phyloP scores from a whole-genome alignment of 345 rosid species.

The Carallia brachiata region DNA sequence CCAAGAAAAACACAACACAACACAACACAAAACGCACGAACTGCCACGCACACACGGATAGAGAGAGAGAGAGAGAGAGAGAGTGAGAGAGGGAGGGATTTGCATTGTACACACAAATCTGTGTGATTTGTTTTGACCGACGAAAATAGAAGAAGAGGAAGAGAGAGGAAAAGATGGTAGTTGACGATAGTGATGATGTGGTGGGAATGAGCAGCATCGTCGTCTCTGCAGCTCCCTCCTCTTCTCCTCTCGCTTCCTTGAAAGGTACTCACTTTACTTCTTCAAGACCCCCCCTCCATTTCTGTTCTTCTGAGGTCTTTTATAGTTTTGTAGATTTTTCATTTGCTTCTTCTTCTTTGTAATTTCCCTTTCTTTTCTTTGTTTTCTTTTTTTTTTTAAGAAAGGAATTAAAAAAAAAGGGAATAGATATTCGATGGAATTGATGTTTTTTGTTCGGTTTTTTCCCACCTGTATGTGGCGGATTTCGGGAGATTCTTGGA shows the following conservation, averaged over 20 bases:
- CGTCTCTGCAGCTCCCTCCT: slow-evolving; percentile 9
- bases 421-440: slow-evolving; percentile 38
- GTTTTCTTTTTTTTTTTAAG: background rate
- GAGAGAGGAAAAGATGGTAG: slow-evolving; percentile 3
- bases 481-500: slow-evolving; percentile 49
- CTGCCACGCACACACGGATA: background rate
- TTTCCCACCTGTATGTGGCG: slow-evolving; percentile 52
- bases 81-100: too few relatives aligned
- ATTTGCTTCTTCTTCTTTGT: background rate
- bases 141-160: background rate
- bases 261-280: slow-evolving; percentile 38
- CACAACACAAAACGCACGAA: background rate
- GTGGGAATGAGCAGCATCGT: slow-evolving; percentile 36
- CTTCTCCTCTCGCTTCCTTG: slow-evolving; percentile 38
- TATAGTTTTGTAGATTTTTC: background rate
- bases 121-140: background rate
- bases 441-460: slow-evolving; percentile 34
- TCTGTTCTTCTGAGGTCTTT: background rate
- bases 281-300: slow-evolving; percentile 21
- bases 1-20: too few relatives aligned
- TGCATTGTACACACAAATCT: background rate
- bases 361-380: background rate
- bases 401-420: background rate
- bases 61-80: too few relatives aligned
- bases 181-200: slow-evolving; percentile 27